phyloP scores from a whole-genome alignment of 1,284 basidiomycete species.

The Naganishia sp. region DNA sequence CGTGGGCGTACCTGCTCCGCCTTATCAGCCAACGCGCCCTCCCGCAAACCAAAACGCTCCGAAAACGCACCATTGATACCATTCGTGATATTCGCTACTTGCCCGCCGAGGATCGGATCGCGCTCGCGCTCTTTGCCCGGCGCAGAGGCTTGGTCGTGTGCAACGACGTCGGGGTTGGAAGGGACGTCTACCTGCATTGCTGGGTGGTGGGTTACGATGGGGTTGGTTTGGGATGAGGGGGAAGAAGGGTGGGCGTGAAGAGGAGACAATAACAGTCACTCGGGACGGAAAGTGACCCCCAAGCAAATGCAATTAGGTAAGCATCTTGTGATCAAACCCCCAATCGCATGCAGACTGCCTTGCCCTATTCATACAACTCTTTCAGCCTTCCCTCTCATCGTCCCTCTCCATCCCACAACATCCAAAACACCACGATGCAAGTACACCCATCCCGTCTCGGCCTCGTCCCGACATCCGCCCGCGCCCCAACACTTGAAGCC shows the following conservation, averaged over 20 bases:
- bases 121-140: slow-evolving; percentile 55
- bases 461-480: slow-evolving; percentile 38
- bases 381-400: not conserved
- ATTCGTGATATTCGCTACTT: slow-evolving; percentile 50
- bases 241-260: not conserved
- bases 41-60: not conserved
- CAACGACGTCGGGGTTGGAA: slow-evolving; percentile 39
- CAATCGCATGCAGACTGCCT: not conserved
- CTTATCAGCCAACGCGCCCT: not conserved
- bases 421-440: slow-evolving; percentile 36
- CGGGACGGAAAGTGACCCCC: not conserved
- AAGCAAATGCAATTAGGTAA: not conserved
- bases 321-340: not conserved
- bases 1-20: not conserved
- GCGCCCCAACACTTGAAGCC: slow-evolving; percentile 9
- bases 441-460: slow-evolving; percentile 44
- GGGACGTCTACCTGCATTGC: slow-evolving; percentile 26
- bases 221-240: not conserved
- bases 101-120: slow-evolving; percentile 51
- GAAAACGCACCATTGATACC: slow-evolving; percentile 36
- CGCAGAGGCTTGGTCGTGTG: slow-evolving; percentile 48
- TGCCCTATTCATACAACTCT: not conserved
- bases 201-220: not conserved
- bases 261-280: not conserved
- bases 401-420: not conserved